Conservation (phyloP, 495 filamentous ascomycete genomes). For the Neurospora sp. region DNA sequence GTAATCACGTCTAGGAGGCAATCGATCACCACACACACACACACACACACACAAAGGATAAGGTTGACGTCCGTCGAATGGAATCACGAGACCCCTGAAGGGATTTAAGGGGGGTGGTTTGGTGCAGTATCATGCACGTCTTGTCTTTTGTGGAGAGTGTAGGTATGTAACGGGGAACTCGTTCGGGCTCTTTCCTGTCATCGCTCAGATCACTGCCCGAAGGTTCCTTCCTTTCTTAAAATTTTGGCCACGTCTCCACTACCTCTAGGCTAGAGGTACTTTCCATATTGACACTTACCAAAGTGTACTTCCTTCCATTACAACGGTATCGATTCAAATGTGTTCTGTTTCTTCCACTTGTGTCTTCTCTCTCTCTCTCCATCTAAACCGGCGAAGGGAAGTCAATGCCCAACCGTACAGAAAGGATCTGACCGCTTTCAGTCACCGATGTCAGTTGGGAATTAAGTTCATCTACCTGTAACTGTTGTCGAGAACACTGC, state of each 20-base stretch:
- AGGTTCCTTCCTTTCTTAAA: neutral
- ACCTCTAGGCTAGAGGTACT: neutral
- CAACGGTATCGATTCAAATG: neutral
- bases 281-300: neutral
- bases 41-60: neutral
- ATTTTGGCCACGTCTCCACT: neutral
- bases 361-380: neutral
- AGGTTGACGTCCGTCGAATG: neutral
- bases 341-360: neutral
- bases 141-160: neutral
- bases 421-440: neutral
- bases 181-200: neutral
- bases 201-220: neutral
- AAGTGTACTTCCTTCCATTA: neutral
- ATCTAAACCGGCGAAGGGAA: neutral
- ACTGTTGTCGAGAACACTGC: neutral
- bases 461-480: neutral
- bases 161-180: neutral
- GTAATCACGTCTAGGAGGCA: neutral
- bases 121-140: neutral
- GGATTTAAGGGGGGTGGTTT: neutral
- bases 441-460: neutral
- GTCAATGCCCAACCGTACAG: neutral
- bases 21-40: neutral
- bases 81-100: neutral